Base-by-base conservation (phyloP, 2,329 filamentous ascomycete species). In the Knufia fluminis region DNA sequence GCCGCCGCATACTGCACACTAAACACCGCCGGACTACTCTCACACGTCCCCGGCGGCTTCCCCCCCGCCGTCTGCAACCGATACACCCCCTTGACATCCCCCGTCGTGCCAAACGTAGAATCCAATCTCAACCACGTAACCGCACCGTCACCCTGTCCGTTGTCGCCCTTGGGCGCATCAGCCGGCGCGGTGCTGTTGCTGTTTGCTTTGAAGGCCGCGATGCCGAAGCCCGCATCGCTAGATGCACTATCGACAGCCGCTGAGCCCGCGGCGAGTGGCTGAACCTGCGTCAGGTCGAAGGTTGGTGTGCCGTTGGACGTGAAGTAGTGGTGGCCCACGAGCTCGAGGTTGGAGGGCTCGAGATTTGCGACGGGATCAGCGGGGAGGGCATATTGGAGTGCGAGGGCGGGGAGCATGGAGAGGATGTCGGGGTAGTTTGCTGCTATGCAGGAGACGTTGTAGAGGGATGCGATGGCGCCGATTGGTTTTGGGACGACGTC, bases 281-380 rank as follows among this genome's bases (percentile, higher is more conserved):
- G 1, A 77, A 81, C 66, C 19, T 47, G 17, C 17, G 85, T 75
- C 50, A 96, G 75, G 67, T 88, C 77, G 74, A 97, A 97, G 66
- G 84, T 82, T 0, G 91, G 85, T 0, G 84, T 85, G 3, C 78
- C 82, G 20, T 67, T 62, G 59, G 82, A 77, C 53, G 71, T 72
- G 75, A 96, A 95, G 76, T 79, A 94, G 72, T 95, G 90, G 64
- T 86, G 76, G 19, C 89, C 87, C 14, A 82, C 81, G 49, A 88
- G 70, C 48, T 73, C 69, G 39, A 86, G 71, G 64, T 80, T 77
- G 55, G 76, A 76, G 0, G 83, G 79, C 32, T 52, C 59, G 22
- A 61, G 52, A 54, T 65, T 40, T 17, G 50, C 40, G 16, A 57
- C 54, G 4, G 63, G 62, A 31, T 58, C 57, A 10, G 52, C 49